phyloP scores from a whole-genome alignment of 805 yeast species.

The Ogataea nitratoaversa region DNA sequence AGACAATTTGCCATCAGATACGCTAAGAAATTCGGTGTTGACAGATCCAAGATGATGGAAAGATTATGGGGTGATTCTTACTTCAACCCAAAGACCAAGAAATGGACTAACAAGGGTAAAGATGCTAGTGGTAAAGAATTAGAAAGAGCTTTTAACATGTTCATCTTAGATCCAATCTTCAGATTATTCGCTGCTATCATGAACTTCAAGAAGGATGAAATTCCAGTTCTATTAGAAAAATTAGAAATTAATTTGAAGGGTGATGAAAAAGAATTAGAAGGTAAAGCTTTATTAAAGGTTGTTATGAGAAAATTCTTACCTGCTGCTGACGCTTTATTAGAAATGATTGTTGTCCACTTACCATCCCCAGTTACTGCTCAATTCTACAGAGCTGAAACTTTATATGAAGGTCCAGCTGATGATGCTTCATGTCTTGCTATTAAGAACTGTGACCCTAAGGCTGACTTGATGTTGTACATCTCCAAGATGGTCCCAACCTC shows the following conservation, averaged over 20 bases:
- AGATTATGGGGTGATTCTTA: constrained; percentile 99
- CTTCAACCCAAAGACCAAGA: constrained; percentile 99
- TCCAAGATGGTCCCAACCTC: constrained; percentile 99
- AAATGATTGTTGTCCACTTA: constrained; percentile 96
- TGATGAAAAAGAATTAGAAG: constrained; percentile 98
- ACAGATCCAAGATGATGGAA: constrained; percentile 96
- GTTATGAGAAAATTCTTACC: constrained; percentile 99
- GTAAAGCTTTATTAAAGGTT: constrained; percentile 96
- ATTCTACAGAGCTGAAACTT: constrained; percentile 97
- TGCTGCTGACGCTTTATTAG: constrained; percentile 99
- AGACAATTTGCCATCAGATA: constrained; percentile 98
- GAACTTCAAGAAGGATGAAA: constrained; percentile 99
- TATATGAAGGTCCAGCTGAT: constrained; percentile 97
- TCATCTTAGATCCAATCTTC: constrained; percentile 98
- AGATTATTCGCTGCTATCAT: constrained; percentile 93
- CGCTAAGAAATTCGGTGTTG: constrained; percentile 99
- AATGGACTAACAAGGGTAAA: constrained; percentile 95
- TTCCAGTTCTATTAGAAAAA: constrained; percentile 85
- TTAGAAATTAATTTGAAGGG: constrained; percentile 90
- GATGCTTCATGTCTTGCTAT: constrained; percentile 88
- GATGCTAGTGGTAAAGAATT: constrained; percentile 93
- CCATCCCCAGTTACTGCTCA: constrained; percentile 99
- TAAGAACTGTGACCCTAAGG: constrained; percentile 97
- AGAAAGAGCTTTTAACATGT: constrained; percentile 99
- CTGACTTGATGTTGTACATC: constrained; percentile 97